A percentile compares a stretch with the other conserved stretches of the same genome.
Evolutionary conservation across 129 eudicot genomes (phyloP).

Genomic region (Flaveria robusta): DNA sequence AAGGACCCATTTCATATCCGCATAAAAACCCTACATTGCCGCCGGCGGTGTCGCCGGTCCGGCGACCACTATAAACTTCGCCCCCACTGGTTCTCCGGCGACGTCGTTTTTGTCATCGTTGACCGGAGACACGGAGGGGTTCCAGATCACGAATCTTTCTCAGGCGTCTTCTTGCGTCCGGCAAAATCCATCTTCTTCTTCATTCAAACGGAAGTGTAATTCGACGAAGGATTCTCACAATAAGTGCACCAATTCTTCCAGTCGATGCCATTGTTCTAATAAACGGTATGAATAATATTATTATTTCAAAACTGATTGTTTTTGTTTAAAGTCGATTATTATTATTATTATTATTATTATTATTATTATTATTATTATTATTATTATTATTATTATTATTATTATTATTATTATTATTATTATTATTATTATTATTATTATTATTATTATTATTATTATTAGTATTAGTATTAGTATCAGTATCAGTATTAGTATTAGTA

Average conservation of each 20-base stretch:
- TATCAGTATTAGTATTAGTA: too few species aligned
- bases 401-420: not conserved
- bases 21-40: constrained; percentile 11
- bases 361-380: not conserved
- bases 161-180: constrained; percentile 69
- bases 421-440: not conserved
- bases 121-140: constrained; percentile 79
- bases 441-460: not conserved
- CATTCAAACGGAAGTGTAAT: constrained; percentile 82
- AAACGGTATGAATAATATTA: constrained; percentile 49
- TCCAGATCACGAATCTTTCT: constrained; percentile 80
- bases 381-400: not conserved
- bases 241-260: constrained; percentile 69
- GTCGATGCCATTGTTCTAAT: constrained; percentile 90
- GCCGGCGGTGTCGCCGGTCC: not conserved
- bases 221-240: constrained; percentile 66
- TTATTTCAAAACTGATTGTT: not conserved
- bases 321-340: too few species aligned
- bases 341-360: not conserved
- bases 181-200: constrained; percentile 68
- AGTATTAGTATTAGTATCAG: too few species aligned
- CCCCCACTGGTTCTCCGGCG: constrained; percentile 50
- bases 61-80: constrained; percentile 63
- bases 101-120: constrained; percentile 65
- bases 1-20: constrained; percentile 69